Conservation (phyloP, 306 rosid genomes). For the Hippophae gyantsensis region DNA sequence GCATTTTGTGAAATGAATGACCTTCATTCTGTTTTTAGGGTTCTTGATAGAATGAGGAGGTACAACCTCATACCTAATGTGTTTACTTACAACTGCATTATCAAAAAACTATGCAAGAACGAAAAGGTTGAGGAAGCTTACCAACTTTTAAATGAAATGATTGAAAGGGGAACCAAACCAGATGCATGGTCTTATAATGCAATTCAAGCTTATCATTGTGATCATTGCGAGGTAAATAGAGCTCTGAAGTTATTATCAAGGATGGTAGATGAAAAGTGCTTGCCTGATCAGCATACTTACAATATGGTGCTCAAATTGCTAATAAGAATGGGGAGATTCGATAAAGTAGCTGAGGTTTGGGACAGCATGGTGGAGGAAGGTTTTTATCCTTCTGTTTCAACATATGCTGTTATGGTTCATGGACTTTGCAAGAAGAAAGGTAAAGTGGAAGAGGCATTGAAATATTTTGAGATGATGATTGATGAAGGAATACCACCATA, state of each 20-base stretch:
- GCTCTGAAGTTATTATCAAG: slow-evolving; percentile 54
- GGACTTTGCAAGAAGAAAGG: slow-evolving; percentile 67
- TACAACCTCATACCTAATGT: slow-evolving; percentile 50
- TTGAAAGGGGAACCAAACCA: slow-evolving; percentile 49
- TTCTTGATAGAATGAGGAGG: slow-evolving; percentile 62
- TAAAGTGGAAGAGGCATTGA: slow-evolving; percentile 71
- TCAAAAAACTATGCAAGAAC: slow-evolving; percentile 71
- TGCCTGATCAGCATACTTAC: slow-evolving; percentile 59
- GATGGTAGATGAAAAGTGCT: slow-evolving; percentile 55
- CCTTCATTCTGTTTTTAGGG: slow-evolving; percentile 54
- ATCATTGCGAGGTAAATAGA: slow-evolving; percentile 59
- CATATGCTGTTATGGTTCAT: slow-evolving; percentile 79
- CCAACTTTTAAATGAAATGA: slow-evolving; percentile 75
- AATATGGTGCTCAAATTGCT: slow-evolving; percentile 76
- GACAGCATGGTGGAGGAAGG: slow-evolving; percentile 42
- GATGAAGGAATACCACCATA: slow-evolving; percentile 92
- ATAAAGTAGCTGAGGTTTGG: slow-evolving; percentile 68
- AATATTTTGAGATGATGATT: slow-evolving; percentile 76
- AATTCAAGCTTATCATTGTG: slow-evolving; percentile 78
- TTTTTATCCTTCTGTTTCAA: slow-evolving; percentile 68
- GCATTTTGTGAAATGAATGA: slow-evolving; percentile 53
- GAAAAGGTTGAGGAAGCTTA: slow-evolving; percentile 78
- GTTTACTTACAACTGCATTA: slow-evolving; percentile 62
- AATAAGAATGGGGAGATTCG: slow-evolving; percentile 73
- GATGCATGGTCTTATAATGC: slow-evolving; percentile 81